Evolutionary conservation across 2,329 filamentous ascomycete genomes (phyloP).

Genomic region (Curvularia verruculosa): DNA sequence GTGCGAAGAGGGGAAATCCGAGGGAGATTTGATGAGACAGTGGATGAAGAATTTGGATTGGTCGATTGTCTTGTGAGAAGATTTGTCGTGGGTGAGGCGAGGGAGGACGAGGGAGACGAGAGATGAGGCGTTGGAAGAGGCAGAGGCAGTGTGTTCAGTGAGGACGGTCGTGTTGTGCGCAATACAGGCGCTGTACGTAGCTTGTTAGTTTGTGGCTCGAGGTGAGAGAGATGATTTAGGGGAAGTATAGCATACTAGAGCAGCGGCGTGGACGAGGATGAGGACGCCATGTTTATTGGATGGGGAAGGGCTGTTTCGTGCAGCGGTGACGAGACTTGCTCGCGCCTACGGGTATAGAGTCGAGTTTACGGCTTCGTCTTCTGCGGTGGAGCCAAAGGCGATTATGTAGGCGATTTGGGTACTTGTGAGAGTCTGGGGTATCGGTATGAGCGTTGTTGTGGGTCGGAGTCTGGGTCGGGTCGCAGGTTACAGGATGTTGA

Average conservation of each 20-base stretch:
- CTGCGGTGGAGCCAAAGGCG: neutral
- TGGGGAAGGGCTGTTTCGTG: slow-evolving; percentile 3
- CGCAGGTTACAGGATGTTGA: neutral
- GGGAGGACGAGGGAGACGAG: slow-evolving; percentile 94
- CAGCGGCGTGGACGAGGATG: slow-evolving; percentile 47
- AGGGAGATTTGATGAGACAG: slow-evolving; percentile 86
- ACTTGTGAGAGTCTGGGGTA: slow-evolving; percentile 16
- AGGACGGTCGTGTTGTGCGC: slow-evolving; percentile 93
- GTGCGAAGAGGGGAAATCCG: slow-evolving; percentile 56
- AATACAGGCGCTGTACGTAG: slow-evolving; percentile 76
- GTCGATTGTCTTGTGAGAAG: slow-evolving; percentile 92
- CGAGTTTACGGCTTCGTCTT: neutral
- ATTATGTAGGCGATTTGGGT: slow-evolving; percentile 13
- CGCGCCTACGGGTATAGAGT: slow-evolving; percentile 1
- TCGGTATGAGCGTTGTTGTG: slow-evolving; percentile 1
- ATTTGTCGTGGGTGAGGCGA: slow-evolving; percentile 80
- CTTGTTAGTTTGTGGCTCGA: slow-evolving; percentile 10
- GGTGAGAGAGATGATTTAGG: neutral
- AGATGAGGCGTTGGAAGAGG: slow-evolving; percentile 80
- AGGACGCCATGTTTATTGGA: slow-evolving; percentile 46
- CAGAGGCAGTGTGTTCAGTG: slow-evolving; percentile 86
- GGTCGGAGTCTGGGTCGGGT: neutral
- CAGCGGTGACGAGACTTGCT: neutral
- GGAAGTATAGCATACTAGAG: slow-evolving; percentile 45
- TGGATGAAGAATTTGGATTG: slow-evolving; percentile 93